A percentile compares a stretch with the other conserved stretches of the same genome.
phyloP scores from a whole-genome alignment of 176 grass and related monocot genomes.

The sorghum (Sorghum bicolor) region DNA sequence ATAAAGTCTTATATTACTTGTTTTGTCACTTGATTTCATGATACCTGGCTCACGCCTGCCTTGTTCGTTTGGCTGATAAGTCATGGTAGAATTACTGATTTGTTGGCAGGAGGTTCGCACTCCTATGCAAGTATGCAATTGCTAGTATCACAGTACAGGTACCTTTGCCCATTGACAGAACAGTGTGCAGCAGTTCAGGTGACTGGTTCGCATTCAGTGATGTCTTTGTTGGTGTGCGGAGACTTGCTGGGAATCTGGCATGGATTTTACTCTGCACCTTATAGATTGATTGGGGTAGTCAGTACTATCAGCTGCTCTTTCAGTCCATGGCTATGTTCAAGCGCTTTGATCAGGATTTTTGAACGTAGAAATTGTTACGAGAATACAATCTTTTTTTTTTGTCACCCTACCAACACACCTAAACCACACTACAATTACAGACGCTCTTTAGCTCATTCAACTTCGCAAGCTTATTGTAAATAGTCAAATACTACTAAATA shows the following conservation, averaged over 20 bases:
- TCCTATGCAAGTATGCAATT: neutral
- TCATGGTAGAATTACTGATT: too few relatives aligned
- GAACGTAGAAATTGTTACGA: neutral
- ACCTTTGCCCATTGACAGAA: neutral
- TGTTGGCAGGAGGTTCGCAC: neutral
- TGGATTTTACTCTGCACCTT: too few relatives aligned
- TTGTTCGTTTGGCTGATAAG: too few relatives aligned
- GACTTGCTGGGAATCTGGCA: neutral
- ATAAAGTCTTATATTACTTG: constrained; percentile 29
- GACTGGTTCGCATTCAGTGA: neutral
- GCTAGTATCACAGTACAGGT: neutral
- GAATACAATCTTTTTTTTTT: neutral
- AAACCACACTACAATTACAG: neutral
- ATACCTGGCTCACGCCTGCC: neutral
- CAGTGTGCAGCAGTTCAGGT: neutral
- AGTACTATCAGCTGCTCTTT: neutral
- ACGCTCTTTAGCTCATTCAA: neutral
- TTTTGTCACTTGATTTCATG: constrained; percentile 1
- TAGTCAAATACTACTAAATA: neutral
- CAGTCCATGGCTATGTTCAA: neutral
- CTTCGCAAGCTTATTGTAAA: neutral
- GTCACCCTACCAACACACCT: neutral
- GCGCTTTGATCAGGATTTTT: neutral
- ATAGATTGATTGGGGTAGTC: neutral
- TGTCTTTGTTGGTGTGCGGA: neutral